These are phyloP conservation scores for Metschnikowia santaceciliae DNA, from an alignment of 805 yeast genomes.

Conservation along the genomic window DNA sequence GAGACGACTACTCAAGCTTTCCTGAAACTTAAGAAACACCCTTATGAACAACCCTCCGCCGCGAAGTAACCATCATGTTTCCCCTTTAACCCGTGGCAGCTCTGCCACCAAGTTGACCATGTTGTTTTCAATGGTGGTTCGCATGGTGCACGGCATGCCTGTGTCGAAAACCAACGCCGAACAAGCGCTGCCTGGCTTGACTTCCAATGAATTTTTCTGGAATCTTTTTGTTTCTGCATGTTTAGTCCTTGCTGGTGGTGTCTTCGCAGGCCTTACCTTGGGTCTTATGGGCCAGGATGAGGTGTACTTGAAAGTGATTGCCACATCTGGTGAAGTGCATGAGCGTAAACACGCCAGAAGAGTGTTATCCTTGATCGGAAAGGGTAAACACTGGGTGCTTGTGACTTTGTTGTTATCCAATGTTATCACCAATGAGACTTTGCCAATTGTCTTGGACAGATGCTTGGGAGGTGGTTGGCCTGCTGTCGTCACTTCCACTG, in stretches of 20 bases:
- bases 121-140: conserved; percentile 30
- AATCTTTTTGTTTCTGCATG: conserved; percentile 52
- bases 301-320: conserved; percentile 84
- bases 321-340: conserved; percentile 71
- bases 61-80: conserved; percentile 28
- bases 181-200: conserved; percentile 14
- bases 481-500: conserved; percentile 92
- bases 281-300: conserved; percentile 99
- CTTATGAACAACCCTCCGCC: conserved; percentile 19
- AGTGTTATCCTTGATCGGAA: conserved; percentile 66
- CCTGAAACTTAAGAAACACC: background rate
- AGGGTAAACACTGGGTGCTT: conserved; percentile 94
- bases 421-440: conserved; percentile 89
- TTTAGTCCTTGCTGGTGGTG: conserved; percentile 75
- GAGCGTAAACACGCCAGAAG: conserved; percentile 68
- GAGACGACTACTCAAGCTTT: background rate
- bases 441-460: conserved; percentile 90
- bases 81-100: conserved; percentile 21
- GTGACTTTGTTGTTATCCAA: conserved; percentile 83
- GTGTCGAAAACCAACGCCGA: conserved; percentile 14
- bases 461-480: conserved; percentile 97
- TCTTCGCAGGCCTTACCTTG: conserved; percentile 91
- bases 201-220: conserved; percentile 41
- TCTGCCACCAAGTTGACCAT: conserved; percentile 29
- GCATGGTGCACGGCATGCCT: conserved; percentile 36